Evolutionary conservation across 768 basidiomycete species (phyloP), one percentile per base, ranked within the genome.

Genomic region (Pleurotus giganteus): DNA sequence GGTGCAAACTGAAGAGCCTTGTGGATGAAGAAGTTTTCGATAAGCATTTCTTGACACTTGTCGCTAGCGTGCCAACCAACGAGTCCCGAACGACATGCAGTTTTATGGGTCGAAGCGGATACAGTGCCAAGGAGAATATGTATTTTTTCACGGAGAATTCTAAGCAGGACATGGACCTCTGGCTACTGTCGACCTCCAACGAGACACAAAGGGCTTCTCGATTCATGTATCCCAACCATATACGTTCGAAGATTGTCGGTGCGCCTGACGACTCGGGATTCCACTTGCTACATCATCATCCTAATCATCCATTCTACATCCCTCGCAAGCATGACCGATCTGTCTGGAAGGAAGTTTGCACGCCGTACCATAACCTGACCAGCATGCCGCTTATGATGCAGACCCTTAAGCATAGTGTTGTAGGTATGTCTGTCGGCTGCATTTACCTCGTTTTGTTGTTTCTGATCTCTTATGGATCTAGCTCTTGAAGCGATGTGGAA

Each of bases 11-110:
- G 51, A 41, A 32, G 26, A 19, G 26, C 24, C 28, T 29, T 13
- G 34, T 57, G 27, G 28, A 31, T 17, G 34, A n/a, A n/a, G n/a
- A 37, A 8, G 47, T 50, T 21, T 34, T 50, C 47, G 21, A 45
- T 13, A 39, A 31, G 8, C 41, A 53, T 36, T 57, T 57, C 34
- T 31, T 57, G 31, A 53, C 56, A 1, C 50, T 57, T 27, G 19
- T 43, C 15, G 11, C 51, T 12, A n/a, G n/a, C 24, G 32, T 31
- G 29, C 36, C 32, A 29, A n/a, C 17, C 21, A 24, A 41, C 19
- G 56, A 53, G 19, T 29, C 19, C 34, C 50, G 28, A 27, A 47
- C 39, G 49, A 56, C 55, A 24, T 37, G 36, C 42, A 36, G 47
- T 12, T 13, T 49, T 19, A 47, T 56, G 32, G 37, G 49, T 17